These are phyloP conservation scores for Pisolithus tinctorius DNA, from an alignment of 768 basidiomycete genomes.

Conservation along the genomic window DNA sequence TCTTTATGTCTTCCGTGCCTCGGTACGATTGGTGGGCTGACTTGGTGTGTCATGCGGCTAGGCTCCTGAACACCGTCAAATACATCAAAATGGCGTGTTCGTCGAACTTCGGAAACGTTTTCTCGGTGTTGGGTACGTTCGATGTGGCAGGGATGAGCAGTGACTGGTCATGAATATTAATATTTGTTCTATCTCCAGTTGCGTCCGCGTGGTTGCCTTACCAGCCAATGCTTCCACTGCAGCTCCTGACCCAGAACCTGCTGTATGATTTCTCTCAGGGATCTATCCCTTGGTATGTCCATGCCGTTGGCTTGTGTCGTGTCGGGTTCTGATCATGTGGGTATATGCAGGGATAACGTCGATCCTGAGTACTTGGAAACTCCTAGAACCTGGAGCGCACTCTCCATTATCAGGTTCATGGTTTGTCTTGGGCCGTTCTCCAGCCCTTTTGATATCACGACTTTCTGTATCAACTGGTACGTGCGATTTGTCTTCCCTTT, in stretches of 20 bases:
- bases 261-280: conserved; percentile 32
- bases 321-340: conserved; percentile 2
- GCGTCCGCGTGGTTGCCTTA: conserved; percentile 34
- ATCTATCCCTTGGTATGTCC: conserved; percentile 28
- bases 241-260: conserved; percentile 27
- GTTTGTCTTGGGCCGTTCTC: conserved; percentile 30
- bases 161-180: not conserved
- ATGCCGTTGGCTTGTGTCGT: not conserved
- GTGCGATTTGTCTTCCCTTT: not conserved
- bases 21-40: not conserved
- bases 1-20: not conserved
- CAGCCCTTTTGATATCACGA: conserved; percentile 29
- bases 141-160: not conserved
- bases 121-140: conserved; percentile 24
- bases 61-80: conserved; percentile 31
- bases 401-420: conserved; percentile 32
- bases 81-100: conserved; percentile 34
- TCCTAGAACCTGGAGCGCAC: conserved; percentile 27
- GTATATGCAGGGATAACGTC: conserved; percentile 27
- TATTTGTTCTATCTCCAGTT: conserved; percentile 10
- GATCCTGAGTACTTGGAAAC: conserved; percentile 29
- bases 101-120: conserved; percentile 31
- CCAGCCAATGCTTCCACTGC: conserved; percentile 30
- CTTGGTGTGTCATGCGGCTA: conserved; percentile 3
- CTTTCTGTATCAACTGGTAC: conserved; percentile 28